Conservation (phyloP, 176 grass and related monocot species). For the Otatea glauca region DNA sequence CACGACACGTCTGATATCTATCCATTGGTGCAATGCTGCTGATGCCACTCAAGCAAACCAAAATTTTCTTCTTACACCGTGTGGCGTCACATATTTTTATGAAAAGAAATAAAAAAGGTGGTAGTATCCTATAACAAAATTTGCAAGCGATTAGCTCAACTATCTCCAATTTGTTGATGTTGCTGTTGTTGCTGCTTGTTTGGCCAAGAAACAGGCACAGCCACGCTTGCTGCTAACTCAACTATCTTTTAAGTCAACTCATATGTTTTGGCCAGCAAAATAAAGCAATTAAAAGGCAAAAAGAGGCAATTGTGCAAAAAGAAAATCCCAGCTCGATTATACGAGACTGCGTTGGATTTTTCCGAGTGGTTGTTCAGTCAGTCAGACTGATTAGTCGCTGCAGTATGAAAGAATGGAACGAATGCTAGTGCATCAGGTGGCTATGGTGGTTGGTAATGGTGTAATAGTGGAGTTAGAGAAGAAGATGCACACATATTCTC, state of each 20-base stretch:
- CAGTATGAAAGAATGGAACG: not conserved
- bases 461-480: constrained; percentile 10
- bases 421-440: constrained; percentile 45
- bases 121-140: not conserved
- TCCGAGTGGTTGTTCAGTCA: constrained; percentile 18
- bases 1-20: constrained; percentile 37
- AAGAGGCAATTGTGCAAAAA: not conserved
- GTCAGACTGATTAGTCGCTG: constrained; percentile 7
- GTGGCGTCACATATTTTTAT: not conserved
- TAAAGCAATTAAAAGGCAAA: not conserved
- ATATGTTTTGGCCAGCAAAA: constrained; percentile 11
- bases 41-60: constrained; percentile 40
- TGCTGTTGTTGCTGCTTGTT: constrained; percentile 50
- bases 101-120: not conserved
- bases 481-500: constrained; percentile 40
- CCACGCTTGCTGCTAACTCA: constrained; percentile 56
- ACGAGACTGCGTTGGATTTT: constrained; percentile 23
- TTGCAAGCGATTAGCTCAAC: constrained; percentile 35
- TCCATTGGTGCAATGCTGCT: constrained; percentile 34
- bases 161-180: not conserved
- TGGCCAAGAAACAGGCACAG: constrained; percentile 43
- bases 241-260: constrained; percentile 37
- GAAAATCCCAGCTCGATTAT: constrained; percentile 16
- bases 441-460: constrained; percentile 19
- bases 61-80: constrained; percentile 31